Base-by-base conservation (phyloP, 441 rosid species). In the Kokia cookei region DNA sequence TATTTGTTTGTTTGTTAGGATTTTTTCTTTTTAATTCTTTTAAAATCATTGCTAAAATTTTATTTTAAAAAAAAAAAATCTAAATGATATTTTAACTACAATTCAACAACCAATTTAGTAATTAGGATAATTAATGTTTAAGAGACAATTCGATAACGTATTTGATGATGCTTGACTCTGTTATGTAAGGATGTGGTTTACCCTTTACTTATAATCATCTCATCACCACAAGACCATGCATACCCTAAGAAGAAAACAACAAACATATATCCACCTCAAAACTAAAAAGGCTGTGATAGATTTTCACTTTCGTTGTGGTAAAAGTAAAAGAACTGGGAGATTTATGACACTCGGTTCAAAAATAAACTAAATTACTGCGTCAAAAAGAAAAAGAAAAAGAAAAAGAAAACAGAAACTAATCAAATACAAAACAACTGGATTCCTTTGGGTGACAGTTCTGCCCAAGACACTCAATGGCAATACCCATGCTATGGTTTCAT, bases 361-460 rank as follows among this genome's bases (percentile, higher is more conserved):
- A 84, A 82, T 55, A 78, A 81, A 81, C 81, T 77, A 73, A 83
- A 79, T 76, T 64, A 72, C 66, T 64, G 19, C 15, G 43, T 74
- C 59, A 63, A 40, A 62, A 62, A 26, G 26, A n/a, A 19, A 0
- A 19, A 19, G 26, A n/a, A 19, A 0, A 19, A 19, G 22, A 19
- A 10, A 60, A 66, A 81, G 6, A 24, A 43, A 58, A 19, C 26
- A 71, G 42, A 15, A 17, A 47, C 86, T 81, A 82, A 84, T 76
- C 80, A 72, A 86, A 80, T 87, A 85, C 84, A 82, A 83, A 84
- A 73, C 77, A 80, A 57, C 73, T 71, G 80, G 78, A n/a, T 79
- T 45, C 87, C 83, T 76, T 17, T 6, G 59, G 76, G 80, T 76
- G 82, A 69, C 80, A 78, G 74, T 35, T 76, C 84, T 76, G 72